These are phyloP conservation scores for Emergomyces orientalis DNA, from an alignment of 2,329 filamentous ascomycete species.

Conservation along the genomic window DNA sequence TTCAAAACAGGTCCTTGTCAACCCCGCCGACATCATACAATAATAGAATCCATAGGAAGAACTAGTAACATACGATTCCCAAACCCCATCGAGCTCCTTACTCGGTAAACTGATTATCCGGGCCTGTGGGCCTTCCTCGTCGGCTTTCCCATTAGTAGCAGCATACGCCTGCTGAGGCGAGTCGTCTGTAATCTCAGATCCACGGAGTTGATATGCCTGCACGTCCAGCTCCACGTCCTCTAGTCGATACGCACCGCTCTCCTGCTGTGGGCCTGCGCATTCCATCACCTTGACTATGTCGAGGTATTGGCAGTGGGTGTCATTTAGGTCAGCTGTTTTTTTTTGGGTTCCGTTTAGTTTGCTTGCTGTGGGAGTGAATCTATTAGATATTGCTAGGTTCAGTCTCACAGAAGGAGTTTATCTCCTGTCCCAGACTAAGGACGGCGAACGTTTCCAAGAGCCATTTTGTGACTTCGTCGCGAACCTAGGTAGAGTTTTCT, in stretches of 20 bases:
- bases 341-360: neutral
- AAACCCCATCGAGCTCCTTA: constrained; percentile 33
- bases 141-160: constrained; percentile 13
- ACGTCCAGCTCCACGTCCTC: constrained; percentile 33
- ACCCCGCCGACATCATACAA: neutral
- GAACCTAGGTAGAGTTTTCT: constrained; percentile 20
- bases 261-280: constrained; percentile 25
- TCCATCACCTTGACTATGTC: constrained; percentile 32
- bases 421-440: constrained; percentile 27
- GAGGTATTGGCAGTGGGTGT: constrained; percentile 20
- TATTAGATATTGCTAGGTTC: neutral
- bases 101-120: constrained; percentile 31
- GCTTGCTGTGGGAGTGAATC: neutral
- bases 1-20: neutral
- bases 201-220: constrained; percentile 34
- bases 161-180: constrained; percentile 17
- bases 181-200: constrained; percentile 9
- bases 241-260: constrained; percentile 23
- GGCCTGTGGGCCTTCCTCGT: constrained; percentile 24
- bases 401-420: constrained; percentile 24
- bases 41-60: neutral
- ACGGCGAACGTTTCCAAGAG: constrained; percentile 27
- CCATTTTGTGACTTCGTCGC: constrained; percentile 31
- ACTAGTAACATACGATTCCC: constrained; percentile 32
- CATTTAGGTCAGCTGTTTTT: constrained; percentile 21